Base-by-base conservation (phyloP, 192 early-diverging fungal genomes). In the Fimicolochytrium jonesii region DNA sequence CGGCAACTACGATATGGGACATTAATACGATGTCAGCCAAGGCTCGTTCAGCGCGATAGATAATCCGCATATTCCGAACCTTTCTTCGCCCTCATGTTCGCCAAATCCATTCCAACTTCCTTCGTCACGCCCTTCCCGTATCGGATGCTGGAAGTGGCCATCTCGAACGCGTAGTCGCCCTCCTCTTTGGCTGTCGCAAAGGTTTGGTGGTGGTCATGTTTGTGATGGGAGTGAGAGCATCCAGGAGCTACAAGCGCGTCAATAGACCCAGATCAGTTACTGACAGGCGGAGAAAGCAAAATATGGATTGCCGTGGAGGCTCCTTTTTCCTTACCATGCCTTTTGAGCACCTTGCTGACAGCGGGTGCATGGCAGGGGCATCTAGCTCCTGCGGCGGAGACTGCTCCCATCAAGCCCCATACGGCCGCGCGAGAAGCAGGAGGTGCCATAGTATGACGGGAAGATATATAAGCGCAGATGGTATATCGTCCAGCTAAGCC, bases 141-240 rank as follows among this genome's bases (percentile, higher is more conserved):
- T 4, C 92, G 88, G 61, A 94, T 88, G 33, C 86, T 90, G 50
- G 87, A 89, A 22, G 91, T 88, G 26, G 92, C 90, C 90, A 94
- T 92, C 76, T 79, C 77, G 41, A 79, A 79, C 30, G 77, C 77
- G 34, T 79, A 79, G 9, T 79, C 77, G 18, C 41, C 51, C 39
- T 76, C 69, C 26, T 56, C 57, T 22, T 55, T 35, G 15, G 49
- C 35, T 1, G 61, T 59, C 22, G 61, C 6, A 10, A 59, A 32
- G 1, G 36, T 45, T 28, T 66, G 15, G 32, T 56, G 53, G 20
- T 39, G 17, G 48, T 50, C 25, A 23, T 44, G 43, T 29, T 17
- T 30, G 36, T 44, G 55, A n/a, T 36, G 15, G 35, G 46, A 34
- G 28, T 49, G 10, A 28, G 17, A 17, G 33, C 58, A 49, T 6